phyloP scores from a whole-genome alignment of 2,329 filamentous ascomycete species.

The Beauveria sp. region DNA sequence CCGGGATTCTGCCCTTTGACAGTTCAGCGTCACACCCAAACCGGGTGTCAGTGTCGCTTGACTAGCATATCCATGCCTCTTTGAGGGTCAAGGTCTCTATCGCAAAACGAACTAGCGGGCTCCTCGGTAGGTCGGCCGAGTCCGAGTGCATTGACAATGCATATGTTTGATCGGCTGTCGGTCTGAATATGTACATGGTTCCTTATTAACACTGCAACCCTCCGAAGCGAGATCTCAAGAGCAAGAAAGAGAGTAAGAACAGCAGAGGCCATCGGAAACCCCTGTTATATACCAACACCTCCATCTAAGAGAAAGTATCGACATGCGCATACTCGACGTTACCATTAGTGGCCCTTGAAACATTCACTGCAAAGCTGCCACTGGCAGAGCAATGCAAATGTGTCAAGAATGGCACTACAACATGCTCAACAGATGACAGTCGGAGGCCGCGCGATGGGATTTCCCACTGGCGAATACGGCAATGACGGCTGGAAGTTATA shows the following conservation, averaged over 20 bases:
- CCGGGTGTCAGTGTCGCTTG: not conserved
- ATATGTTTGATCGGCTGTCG: not conserved
- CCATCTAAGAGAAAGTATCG: not conserved
- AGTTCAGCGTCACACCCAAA: not conserved
- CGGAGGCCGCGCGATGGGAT: constrained; percentile 15
- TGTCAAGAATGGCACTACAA: not conserved
- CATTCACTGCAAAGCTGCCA: not conserved
- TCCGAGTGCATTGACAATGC: not conserved
- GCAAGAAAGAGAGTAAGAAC: not conserved
- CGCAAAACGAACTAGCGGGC: not conserved
- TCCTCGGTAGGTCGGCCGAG: constrained; percentile 2
- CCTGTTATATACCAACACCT: no score
- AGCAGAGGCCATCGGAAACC: not conserved
- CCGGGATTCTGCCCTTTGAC: not conserved
- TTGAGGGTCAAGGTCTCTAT: not conserved
- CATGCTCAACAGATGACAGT: not conserved
- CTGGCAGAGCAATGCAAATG: not conserved
- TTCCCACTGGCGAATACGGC: constrained; percentile 25
- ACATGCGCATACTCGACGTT: not conserved
- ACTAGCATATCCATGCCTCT: not conserved
- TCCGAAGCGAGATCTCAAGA: not conserved
- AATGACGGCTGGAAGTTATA: constrained; percentile 28
- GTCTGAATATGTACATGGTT: not conserved
- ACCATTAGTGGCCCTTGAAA: not conserved
- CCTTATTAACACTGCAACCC: not conserved